Evolutionary conservation across 148 eudicot species (phyloP).

Genomic region (Dianthus caryophyllus): DNA sequence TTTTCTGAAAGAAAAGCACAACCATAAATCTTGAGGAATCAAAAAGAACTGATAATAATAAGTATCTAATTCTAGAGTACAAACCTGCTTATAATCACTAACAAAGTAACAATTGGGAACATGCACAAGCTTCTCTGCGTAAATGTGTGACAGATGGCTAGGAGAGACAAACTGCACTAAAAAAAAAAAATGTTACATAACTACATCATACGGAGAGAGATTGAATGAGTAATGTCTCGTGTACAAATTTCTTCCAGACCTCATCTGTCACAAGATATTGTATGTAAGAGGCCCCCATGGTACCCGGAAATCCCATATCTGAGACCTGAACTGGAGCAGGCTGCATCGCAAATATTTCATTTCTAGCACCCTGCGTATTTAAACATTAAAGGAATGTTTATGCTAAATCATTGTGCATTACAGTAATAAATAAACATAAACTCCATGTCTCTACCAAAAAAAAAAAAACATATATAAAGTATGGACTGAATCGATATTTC

Average conservation of each 20-base stretch:
- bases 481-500: not conserved
- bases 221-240: conserved; percentile 1
- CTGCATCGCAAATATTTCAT: conserved; percentile 97
- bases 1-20: conserved; percentile 46
- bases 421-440: not conserved
- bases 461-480: too few species aligned
- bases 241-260: conserved; percentile 33
- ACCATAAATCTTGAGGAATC: not conserved
- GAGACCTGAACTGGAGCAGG: conserved; percentile 99
- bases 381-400: not conserved
- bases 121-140: conserved; percentile 93
- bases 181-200: not conserved
- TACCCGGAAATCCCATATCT: conserved; percentile 98
- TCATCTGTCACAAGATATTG: conserved; percentile 93
- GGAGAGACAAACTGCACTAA: conserved; percentile 90
- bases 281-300: conserved; percentile 90
- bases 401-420: not conserved
- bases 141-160: conserved; percentile 55
- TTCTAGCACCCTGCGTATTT: conserved; percentile 80
- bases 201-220: not conserved
- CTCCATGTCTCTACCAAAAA: not conserved
- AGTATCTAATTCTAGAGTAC: not conserved
- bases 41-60: not conserved
- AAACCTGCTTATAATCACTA: conserved; percentile 94
- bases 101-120: conserved; percentile 96